Base-by-base conservation (phyloP, 75 land plant genomes). In the Adiantum capillusveneris region DNA sequence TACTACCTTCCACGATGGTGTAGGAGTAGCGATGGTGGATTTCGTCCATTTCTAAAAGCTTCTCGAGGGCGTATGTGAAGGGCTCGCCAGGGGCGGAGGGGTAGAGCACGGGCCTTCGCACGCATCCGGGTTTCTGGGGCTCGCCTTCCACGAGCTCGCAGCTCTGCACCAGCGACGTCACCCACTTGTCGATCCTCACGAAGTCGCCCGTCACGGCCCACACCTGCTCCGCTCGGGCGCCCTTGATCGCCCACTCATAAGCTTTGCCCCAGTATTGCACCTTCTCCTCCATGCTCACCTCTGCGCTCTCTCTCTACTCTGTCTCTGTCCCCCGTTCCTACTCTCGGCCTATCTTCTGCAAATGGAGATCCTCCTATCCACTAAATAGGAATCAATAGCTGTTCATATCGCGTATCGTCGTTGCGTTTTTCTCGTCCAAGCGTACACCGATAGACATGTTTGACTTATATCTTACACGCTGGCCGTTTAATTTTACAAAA, bases 81-180 rank as follows among this genome's bases (percentile, higher is more conserved):
- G 49, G 49, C 17, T 58, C 14, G 42, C 60, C 42, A 36, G 42
- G 43, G 42, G 44, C 36, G 14, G 43, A 36, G 25, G 44, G 44
- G 5, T 22, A 43, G 26, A 14, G 46, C 7, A 31, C 16, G n/a
- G 16, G 44, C 26, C n/a, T 58, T 21, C 60, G 12, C 25, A 41
- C 16, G 45, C 44, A 24, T 31, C 46, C 44, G 2, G 26, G 26
- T 17, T 18, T n/a, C 14, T 0, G 20, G 29, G 37, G 9, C 44
- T 59, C 3, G 1, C 48, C 62, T 18, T 31, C 21, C 27, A 39
- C 25, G 24, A 29, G 39, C 46, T 39, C 16, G n/a, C 25, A 24
- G 44, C 39, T 25, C 28, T 29, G 12, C 12, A 54, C 28, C 17
- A 54, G 16, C 25, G n/a, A 19, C 1, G 31, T 54, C 28, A 24